A percentile compares a stretch with the other conserved stretches of the same genome.
phyloP scores from a whole-genome alignment of 352 stramenopile species.

The Phytophthora cryptogea region DNA sequence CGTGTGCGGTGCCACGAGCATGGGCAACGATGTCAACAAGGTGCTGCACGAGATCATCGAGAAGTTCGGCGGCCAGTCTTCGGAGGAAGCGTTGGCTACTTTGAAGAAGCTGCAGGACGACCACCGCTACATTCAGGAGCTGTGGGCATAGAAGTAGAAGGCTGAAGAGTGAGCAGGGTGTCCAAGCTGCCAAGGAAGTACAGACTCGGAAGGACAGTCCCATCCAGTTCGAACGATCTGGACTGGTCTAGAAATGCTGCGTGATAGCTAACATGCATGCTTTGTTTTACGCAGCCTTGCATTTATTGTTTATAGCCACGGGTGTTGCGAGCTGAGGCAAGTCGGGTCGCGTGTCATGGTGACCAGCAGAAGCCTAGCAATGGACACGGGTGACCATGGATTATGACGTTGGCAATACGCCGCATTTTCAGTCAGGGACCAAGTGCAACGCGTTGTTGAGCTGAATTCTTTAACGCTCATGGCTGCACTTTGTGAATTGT shows the following conservation, averaged over 20 bases:
- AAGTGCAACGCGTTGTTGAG: conserved; percentile 30
- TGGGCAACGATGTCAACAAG: conserved; percentile 97
- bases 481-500: not conserved
- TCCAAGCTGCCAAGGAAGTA: conserved; percentile 1
- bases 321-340: conserved; percentile 55
- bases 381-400: conserved; percentile 12
- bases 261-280: conserved; percentile 27
- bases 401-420: conserved; percentile 46
- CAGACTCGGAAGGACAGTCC: conserved; percentile 5
- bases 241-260: conserved; percentile 32
- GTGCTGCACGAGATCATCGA: conserved; percentile 89
- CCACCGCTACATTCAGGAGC: conserved; percentile 95
- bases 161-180: not conserved
- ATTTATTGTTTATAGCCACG: conserved; percentile 35
- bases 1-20: conserved; percentile 96
- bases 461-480: conserved; percentile 7
- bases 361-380: conserved; percentile 26
- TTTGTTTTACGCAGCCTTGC: conserved; percentile 25
- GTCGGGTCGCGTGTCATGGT: conserved; percentile 66
- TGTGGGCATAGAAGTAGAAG: conserved; percentile 83
- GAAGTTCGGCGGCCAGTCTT: conserved; percentile 57
- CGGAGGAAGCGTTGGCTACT: conserved; percentile 69
- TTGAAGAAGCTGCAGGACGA: conserved; percentile 90
- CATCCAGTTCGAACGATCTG: conserved; percentile 2
- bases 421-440: conserved; percentile 28